A percentile compares a stretch with the other conserved stretches of the same genome.
Conservation (phyloP, 1,284 basidiomycete genomes). For the Fomitopsis schrenkii region DNA sequence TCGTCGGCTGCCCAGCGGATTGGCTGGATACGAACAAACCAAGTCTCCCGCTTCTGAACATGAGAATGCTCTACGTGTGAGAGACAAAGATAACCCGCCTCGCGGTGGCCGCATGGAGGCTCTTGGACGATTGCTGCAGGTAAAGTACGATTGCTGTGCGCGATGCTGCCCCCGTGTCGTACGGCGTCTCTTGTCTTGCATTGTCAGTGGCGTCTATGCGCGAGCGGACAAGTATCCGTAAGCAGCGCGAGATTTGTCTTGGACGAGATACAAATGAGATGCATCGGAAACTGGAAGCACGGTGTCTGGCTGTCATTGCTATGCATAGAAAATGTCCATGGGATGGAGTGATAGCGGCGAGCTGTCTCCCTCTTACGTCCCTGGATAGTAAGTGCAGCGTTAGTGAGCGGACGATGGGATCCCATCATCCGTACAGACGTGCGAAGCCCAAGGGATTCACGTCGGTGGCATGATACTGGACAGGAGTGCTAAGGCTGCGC, state of each 20-base stretch:
- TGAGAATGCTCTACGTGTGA: constrained; percentile 1
- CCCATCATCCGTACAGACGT: not conserved
- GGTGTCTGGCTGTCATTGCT: not conserved
- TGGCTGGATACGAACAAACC: not conserved
- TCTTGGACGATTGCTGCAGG: not conserved
- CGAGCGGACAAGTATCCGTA: not conserved
- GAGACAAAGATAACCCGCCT: constrained; percentile 5
- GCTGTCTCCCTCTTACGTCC: not conserved
- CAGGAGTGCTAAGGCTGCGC: not conserved
- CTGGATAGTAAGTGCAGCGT: not conserved
- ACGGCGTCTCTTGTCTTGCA: not conserved
- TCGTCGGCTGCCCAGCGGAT: not conserved
- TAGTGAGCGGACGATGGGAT: not conserved
- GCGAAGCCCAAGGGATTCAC: not conserved
- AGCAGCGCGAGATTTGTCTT: not conserved
- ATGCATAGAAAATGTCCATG: not conserved
- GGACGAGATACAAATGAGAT: not conserved
- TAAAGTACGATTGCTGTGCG: constrained; percentile 3
- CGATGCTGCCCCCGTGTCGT: not conserved
- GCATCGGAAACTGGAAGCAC: not conserved
- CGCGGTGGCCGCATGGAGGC: constrained; percentile 5
- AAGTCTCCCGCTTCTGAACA: not conserved
- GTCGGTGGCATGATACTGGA: not conserved
- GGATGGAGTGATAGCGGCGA: not conserved
- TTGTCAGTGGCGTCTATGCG: not conserved